A percentile compares a stretch with the other conserved stretches of the same genome.
Evolutionary conservation across 352 stramenopile species (phyloP).

Genomic region (Globisporangium okanoganense): DNA sequence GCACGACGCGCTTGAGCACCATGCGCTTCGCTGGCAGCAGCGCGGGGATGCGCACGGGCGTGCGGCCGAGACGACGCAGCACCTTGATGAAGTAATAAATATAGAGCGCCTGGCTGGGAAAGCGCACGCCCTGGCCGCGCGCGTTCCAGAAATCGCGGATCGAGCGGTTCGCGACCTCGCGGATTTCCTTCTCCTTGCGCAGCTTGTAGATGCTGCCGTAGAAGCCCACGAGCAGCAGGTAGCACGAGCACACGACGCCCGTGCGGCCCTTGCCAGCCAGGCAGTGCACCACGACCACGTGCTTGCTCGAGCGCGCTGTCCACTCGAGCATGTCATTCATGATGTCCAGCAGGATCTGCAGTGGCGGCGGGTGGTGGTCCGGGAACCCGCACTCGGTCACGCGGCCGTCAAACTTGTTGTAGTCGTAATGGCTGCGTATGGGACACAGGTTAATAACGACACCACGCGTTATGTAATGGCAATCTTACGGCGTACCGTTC

Average conservation of each 20-base stretch:
- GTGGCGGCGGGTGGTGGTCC: constrained; percentile 74
- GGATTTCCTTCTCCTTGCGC: constrained; percentile 56
- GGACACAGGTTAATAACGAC: neutral
- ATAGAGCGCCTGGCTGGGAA: constrained; percentile 79
- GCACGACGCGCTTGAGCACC: constrained; percentile 44
- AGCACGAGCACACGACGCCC: constrained; percentile 81
- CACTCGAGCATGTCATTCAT: constrained; percentile 85
- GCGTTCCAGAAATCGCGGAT: constrained; percentile 78
- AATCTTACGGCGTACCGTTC: constrained; percentile 41
- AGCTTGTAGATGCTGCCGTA: constrained; percentile 72
- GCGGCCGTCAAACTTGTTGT: constrained; percentile 61
- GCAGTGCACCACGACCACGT: constrained; percentile 82
- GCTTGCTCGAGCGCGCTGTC: constrained; percentile 52
- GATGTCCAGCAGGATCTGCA: constrained; percentile 78
- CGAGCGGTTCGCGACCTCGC: constrained; percentile 55
- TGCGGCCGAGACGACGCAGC: constrained; percentile 37
- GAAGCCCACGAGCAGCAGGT: constrained; percentile 67
- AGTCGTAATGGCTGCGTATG: constrained; percentile 52
- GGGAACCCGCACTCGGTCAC: constrained; percentile 79
- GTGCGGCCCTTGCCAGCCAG: constrained; percentile 78
- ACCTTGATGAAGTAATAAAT: constrained; percentile 88
- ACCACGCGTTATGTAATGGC: neutral
- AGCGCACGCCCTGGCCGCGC: constrained; percentile 75
- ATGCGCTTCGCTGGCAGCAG: constrained; percentile 57
- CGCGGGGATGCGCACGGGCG: constrained; percentile 52